Evolutionary conservation across 495 filamentous ascomycete species (phyloP).

Genomic region (Parathielavia appendiculata): DNA sequence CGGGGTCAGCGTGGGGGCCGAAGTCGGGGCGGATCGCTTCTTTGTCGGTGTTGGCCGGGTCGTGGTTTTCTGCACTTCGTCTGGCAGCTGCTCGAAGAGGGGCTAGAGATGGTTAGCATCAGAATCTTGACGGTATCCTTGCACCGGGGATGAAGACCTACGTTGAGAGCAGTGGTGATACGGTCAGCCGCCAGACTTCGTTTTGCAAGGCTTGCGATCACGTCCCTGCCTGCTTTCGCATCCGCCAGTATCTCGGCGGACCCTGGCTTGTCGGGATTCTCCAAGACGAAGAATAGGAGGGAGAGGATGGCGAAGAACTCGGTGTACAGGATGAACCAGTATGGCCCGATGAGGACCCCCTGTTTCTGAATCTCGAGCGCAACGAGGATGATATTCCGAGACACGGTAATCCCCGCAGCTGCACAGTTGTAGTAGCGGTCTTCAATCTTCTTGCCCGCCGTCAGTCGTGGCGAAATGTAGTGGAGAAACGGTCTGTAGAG

Average conservation of each 20-base stretch:
- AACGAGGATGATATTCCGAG: conserved; percentile 91
- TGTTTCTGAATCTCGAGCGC: conserved; percentile 82
- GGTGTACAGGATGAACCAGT: conserved; percentile 96
- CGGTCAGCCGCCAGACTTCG: conserved; percentile 85
- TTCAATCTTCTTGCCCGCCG: conserved; percentile 64
- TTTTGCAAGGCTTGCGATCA: conserved; percentile 69
- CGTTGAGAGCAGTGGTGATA: conserved; percentile 68
- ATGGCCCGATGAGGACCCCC: conserved; percentile 77
- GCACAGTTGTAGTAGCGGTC: conserved; percentile 87
- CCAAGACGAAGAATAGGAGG: conserved; percentile 81
- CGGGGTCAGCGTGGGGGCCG: conserved; percentile 49
- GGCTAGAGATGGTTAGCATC: conserved; percentile 39
- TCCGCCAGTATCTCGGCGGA: conserved; percentile 74
- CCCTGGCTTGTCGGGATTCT: conserved; percentile 78
- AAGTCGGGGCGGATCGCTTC: conserved; percentile 54
- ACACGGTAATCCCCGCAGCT: conserved; percentile 85
- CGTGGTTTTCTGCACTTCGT: conserved; percentile 50
- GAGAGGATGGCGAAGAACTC: conserved; percentile 92
- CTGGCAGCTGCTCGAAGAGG: conserved; percentile 78
- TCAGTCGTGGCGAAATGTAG: conserved; percentile 71
- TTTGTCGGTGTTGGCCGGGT: conserved; percentile 41
- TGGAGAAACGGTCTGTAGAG: conserved; percentile 94
- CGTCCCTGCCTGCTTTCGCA: conserved; percentile 74
- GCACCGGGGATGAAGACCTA: conserved; percentile 33
- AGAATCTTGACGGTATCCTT: neutral